These are phyloP conservation scores for Bonia amplexicaulis DNA, from an alignment of 176 grass and related monocot species.

Conservation along the genomic window DNA sequence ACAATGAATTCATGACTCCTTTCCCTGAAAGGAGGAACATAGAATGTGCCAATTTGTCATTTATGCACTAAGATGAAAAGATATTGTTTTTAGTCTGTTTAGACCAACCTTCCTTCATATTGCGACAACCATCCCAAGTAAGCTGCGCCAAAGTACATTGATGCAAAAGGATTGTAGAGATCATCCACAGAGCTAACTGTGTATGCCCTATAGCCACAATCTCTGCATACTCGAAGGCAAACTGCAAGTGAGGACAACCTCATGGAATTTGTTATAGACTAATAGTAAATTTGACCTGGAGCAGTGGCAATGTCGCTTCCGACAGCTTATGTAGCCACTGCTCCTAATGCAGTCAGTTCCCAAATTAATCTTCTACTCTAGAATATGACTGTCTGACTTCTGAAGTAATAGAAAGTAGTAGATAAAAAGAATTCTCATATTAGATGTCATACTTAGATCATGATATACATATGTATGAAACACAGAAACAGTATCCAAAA, in stretches of 20 bases:
- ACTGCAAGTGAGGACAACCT: neutral
- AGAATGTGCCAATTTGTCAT: neutral
- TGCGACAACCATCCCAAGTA: constrained; percentile 77
- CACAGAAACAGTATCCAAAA: neutral
- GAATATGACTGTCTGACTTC: neutral
- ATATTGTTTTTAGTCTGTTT: neutral
- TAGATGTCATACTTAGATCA: neutral
- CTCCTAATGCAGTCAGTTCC: neutral
- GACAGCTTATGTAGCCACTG: neutral
- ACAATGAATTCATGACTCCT: constrained; percentile 79
- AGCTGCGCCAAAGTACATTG: constrained; percentile 90
- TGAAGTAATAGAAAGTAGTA: neutral
- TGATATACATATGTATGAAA: neutral
- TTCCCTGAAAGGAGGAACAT: constrained; percentile 41
- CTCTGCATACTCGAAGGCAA: constrained; percentile 43
- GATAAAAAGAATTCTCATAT: neutral
- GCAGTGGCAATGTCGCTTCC: neutral
- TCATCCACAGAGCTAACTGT: constrained; percentile 74
- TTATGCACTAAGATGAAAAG: constrained; percentile 9
- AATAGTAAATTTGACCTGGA: neutral
- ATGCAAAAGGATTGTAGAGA: constrained; percentile 95
- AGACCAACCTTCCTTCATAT: constrained; percentile 77
- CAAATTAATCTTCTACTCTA: constrained; percentile 4
- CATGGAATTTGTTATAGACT: neutral
- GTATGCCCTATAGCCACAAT: constrained; percentile 65